Percentiles rank a stretch among this genome's conserved stretches.
phyloP scores from a whole-genome alignment of 192 early-diverging fungal species.

The Chytriomyces hyalinus region DNA sequence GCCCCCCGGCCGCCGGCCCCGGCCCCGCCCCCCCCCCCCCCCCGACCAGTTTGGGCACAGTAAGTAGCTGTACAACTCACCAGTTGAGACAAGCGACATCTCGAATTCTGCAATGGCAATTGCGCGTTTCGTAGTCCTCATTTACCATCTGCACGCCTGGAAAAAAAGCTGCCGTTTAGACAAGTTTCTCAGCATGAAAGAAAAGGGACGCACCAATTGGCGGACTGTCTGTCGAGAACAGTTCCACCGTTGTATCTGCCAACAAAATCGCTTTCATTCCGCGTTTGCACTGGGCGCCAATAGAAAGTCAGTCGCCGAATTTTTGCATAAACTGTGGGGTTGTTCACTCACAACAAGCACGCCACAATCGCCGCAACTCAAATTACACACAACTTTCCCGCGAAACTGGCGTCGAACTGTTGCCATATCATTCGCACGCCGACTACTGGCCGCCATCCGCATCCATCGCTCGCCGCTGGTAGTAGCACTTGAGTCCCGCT shows the following conservation, averaged over 20 bases:
- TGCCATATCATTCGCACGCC: constrained; percentile 28
- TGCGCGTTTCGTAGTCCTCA: constrained; percentile 74
- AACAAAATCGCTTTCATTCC: constrained; percentile 80
- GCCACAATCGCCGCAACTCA: constrained; percentile 42
- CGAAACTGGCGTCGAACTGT: constrained; percentile 40
- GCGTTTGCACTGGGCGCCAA: constrained; percentile 52
- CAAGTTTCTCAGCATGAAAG: constrained; percentile 21
- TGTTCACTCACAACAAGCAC: constrained; percentile 31
- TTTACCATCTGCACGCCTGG: constrained; percentile 65
- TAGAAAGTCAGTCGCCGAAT: constrained; percentile 56
- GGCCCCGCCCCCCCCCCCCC: too few species aligned
- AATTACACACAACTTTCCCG: constrained; percentile 44
- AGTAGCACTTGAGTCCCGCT: constrained; percentile 3
- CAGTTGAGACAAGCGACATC: constrained; percentile 77
- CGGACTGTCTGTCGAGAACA: constrained; percentile 75
- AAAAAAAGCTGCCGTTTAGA: not conserved
- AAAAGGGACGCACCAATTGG: constrained; percentile 30
- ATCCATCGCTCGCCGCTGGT: constrained; percentile 34
- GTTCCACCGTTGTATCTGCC: constrained; percentile 70
- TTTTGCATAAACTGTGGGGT: constrained; percentile 39
- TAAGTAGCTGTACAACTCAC: constrained; percentile 28
- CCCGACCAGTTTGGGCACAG: too few species aligned
- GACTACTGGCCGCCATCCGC: constrained; percentile 35
- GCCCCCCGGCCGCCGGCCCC: too few species aligned
- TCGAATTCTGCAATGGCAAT: constrained; percentile 73